A percentile compares a stretch with the other conserved stretches of the same genome.
These are phyloP conservation scores for Ophiostoma ips DNA, from an alignment of 2,329 filamentous ascomycete species.

Conservation along the genomic window DNA sequence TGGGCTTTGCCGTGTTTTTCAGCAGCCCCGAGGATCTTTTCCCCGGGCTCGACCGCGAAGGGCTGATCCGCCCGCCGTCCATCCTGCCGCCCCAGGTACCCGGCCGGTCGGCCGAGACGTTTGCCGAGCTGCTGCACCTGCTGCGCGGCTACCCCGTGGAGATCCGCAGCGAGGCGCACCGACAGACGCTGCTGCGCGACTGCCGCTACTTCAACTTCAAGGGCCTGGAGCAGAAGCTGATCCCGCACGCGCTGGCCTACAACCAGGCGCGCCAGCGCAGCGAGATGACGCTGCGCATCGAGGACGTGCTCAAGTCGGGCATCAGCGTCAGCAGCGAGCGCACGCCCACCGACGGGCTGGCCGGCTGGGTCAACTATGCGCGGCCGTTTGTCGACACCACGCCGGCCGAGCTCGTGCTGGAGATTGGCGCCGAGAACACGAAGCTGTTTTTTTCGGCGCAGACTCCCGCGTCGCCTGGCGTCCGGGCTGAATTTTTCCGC, in stretches of 20 bases:
- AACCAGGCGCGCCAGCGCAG: constrained; percentile 54
- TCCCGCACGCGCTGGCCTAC: constrained; percentile 61
- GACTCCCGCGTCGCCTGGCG: constrained; percentile 13
- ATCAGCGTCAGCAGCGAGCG: constrained; percentile 48
- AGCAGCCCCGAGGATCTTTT: constrained; percentile 67
- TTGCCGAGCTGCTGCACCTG: constrained; percentile 68
- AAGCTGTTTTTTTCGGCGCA: constrained; percentile 26
- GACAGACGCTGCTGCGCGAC: constrained; percentile 65
- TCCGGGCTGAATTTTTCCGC: constrained; percentile 60
- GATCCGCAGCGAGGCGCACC: constrained; percentile 63
- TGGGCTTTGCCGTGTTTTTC: constrained; percentile 84
- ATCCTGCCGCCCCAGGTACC: constrained; percentile 73
- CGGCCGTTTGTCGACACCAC: constrained; percentile 74
- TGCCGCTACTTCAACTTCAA: constrained; percentile 90
- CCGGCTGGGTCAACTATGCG: constrained; percentile 58
- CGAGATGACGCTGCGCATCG: constrained; percentile 68
- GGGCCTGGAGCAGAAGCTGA: constrained; percentile 74
- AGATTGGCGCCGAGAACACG: constrained; percentile 58
- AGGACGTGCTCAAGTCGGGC: constrained; percentile 82
- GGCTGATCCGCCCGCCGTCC: constrained; percentile 71
- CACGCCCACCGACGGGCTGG: constrained; percentile 16
- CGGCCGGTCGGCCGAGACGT: constrained; percentile 68
- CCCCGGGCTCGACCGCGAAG: constrained; percentile 66
- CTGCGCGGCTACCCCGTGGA: constrained; percentile 71
- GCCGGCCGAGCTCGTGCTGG: constrained; percentile 60